Percentiles rank a stretch among this genome's conserved stretches.
These are phyloP conservation scores for Cordyceps javanica DNA, from an alignment of 2,329 filamentous ascomycete genomes.

Conservation along the genomic window DNA sequence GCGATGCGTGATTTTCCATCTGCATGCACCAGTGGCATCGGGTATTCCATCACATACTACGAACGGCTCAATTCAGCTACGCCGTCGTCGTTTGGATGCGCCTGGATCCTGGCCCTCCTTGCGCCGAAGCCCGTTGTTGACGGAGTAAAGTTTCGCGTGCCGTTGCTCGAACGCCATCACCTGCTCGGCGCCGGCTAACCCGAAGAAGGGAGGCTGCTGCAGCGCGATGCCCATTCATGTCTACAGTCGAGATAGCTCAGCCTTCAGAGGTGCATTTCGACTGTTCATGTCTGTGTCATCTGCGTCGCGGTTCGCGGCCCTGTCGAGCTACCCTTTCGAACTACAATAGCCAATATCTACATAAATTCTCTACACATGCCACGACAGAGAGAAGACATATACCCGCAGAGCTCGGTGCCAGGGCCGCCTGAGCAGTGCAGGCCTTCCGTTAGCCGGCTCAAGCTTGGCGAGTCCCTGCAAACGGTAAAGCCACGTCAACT, in stretches of 20 bases:
- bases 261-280: neutral
- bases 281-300: neutral
- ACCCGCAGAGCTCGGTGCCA: neutral
- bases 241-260: neutral
- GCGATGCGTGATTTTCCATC: neutral
- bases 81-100: neutral
- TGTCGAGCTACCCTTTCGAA: neutral
- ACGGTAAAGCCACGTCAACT: slow-evolving; percentile 1
- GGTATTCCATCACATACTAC: neutral
- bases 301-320: neutral
- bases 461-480: slow-evolving; percentile 8
- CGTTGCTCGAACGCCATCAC: neutral
- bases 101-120: neutral
- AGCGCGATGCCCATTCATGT: neutral
- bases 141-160: neutral
- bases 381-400: neutral
- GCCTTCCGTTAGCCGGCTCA: slow-evolving; percentile 3
- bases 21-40: neutral
- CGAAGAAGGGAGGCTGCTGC: neutral
- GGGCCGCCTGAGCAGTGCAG: neutral
- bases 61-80: neutral
- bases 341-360: neutral
- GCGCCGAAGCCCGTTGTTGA: neutral
- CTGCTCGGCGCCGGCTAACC: neutral
- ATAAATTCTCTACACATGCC: slow-evolving; percentile 2